Base-by-base conservation (phyloP, 2,329 filamentous ascomycete species). In the Stachybotrys elegans region DNA sequence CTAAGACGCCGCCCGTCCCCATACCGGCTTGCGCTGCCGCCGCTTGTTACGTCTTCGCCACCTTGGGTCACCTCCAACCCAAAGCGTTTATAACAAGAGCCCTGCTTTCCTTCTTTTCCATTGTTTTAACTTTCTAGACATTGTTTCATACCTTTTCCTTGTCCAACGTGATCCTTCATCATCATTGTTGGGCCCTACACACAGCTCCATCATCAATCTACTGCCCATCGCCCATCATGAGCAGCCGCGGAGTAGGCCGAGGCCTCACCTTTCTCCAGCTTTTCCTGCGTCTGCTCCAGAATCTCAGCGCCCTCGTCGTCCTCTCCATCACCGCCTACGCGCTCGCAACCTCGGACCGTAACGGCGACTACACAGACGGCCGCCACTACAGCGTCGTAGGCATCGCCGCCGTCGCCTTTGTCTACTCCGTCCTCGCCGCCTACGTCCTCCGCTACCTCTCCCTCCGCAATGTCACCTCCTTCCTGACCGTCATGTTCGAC, bases 281-380 rank as follows among this genome's bases (percentile, higher is more conserved):
- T 62, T 74, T 84, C 61, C 70, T 94, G 57, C 87, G 92, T 53
- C 68, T 76, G 51, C 67, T 95, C 45, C 80, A 88, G 57, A 85
- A 95, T 65, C 73, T 79, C 60, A 87, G 81, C 62, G 75, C 84
- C 8, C 81, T 76, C 47, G 75, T 95, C 52, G 78, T 92, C 48
- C 78, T 96, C 49, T 85, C 78, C 53, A 78, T 93, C 57, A 91
- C 85, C 73, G 84, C 83, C 40, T 95, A 94, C 74, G 94, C 90
- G 74, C 79, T 96, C 40, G 81, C 85, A 8, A 77, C 85, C 8
- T 78, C 91, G 13, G 63, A 77, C 49, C 79, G 84, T 57, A 80
- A 88, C 66, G 57, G 81, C 53, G 63, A 83, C 13, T 45, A 58
- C 46, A 90, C 91, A 52, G 71, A 76, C 16, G 79, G 66, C 53